Base-by-base conservation (phyloP, 768 basidiomycete species). In the Rhodotorula kratochvilovae region DNA sequence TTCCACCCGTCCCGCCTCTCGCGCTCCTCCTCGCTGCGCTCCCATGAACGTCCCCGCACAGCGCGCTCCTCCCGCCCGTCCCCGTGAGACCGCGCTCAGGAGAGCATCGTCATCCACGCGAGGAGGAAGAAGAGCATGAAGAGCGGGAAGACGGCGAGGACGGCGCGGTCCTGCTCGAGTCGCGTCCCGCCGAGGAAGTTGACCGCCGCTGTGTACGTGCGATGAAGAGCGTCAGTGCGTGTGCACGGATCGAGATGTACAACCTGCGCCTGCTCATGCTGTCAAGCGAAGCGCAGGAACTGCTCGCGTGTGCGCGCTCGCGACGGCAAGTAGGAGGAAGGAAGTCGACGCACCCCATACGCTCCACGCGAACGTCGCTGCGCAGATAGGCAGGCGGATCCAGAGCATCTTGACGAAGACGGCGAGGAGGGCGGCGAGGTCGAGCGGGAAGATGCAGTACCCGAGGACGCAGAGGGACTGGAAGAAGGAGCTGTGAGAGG, bases 141-240 rank as follows among this genome's bases (percentile, higher is more conserved):
- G 51, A 96, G 84, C n/a, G 95, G 95, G 82, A 96, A 98, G 78
- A 97, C 93, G 31, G 94, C 94, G 45, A 98, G 86, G 63, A 96
- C 80, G 68, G 92, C 90, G 39, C 92, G 87, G 74, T 91, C 91
- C 61, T 78, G 75, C 46, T 78, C 92, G 73, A 98, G 90, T 82
- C 90, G 90, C 0, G 93, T 95, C 19, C 95, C 94, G 74, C 92
- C 93, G 76, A 98, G 84, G 82, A 96, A 96, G 81, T 95, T 95
- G 60, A 95, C 89, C 29, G 92, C 90, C 4, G 94, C 93, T 96
- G 66, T 7, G 48, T 11, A 19, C 21, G 25, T 16, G 31, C 59
- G 39, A 61, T 55, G 23, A 67, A 36, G 63, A 61, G 45, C 27
- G 27, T 27, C 27, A 50, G 48, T 11, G 27, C 25, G 48, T 19